Percentiles rank a stretch among this genome's conserved stretches.
Conservation (phyloP, 139 green algal species). For the Haematococcus sp. region DNA sequence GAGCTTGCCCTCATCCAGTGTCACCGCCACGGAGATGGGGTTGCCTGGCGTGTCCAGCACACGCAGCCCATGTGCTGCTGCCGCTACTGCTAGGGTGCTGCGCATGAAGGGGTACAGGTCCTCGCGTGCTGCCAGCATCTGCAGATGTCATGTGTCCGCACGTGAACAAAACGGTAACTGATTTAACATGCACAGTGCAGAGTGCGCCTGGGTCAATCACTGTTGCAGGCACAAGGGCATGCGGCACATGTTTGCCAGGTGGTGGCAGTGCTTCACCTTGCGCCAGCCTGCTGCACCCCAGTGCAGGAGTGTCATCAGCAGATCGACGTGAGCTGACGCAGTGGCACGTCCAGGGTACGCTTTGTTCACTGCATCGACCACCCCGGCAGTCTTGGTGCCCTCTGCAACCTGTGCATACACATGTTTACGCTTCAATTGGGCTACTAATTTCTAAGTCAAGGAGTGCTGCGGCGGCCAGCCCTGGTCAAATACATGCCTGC, state of each 20-base stretch:
- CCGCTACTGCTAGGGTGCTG: slow-evolving; percentile 35
- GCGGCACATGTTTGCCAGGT: too few relatives aligned
- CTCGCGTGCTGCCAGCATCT: slow-evolving; percentile 70
- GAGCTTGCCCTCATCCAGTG: slow-evolving; percentile 46
- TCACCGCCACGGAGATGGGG: slow-evolving; percentile 87
- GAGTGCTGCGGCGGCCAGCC: neutral
- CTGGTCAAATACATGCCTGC: slow-evolving; percentile 1
- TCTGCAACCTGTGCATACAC: neutral
- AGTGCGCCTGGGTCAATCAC: too few relatives aligned
- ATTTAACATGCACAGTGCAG: too few relatives aligned
- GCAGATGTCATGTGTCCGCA: too few relatives aligned
- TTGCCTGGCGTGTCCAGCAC: slow-evolving; percentile 84
- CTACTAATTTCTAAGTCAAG: slow-evolving; percentile 12
- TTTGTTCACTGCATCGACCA: slow-evolving; percentile 73
- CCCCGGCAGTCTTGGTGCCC: slow-evolving; percentile 12
- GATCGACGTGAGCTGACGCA: slow-evolving; percentile 74
- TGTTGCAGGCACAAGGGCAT: too few relatives aligned
- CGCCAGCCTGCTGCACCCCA: slow-evolving; percentile 71
- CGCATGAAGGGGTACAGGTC: slow-evolving; percentile 59
- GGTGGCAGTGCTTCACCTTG: neutral
- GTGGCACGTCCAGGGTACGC: slow-evolving; percentile 83
- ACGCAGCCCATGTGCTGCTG: slow-evolving; percentile 55
- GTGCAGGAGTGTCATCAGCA: slow-evolving; percentile 93
- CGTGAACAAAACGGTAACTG: too few relatives aligned
- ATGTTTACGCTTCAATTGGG: too few relatives aligned